Percentiles rank a stretch among this genome's conserved stretches.
Evolutionary conservation across 495 filamentous ascomycete genomes (phyloP).

Genomic region (Mytilinidion resinicola): DNA sequence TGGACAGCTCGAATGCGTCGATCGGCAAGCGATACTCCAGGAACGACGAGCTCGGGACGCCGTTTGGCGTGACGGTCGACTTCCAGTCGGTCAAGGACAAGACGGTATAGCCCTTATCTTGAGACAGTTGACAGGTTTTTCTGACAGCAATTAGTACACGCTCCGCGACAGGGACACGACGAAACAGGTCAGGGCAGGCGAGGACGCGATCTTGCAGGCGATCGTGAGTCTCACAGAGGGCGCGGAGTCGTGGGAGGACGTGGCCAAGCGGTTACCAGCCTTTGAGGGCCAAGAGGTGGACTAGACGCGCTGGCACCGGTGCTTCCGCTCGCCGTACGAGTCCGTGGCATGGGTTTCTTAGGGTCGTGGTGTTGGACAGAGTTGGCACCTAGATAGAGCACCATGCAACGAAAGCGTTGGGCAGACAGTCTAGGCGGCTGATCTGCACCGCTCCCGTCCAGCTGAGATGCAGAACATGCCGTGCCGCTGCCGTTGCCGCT

Average conservation of each 20-base stretch:
- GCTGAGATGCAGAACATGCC: too few species aligned
- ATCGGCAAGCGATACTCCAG: conserved; percentile 58
- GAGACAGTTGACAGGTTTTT: too few species aligned
- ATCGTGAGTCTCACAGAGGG: conserved; percentile 55
- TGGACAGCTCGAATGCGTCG: conserved; percentile 60
- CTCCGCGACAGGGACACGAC: conserved; percentile 60
- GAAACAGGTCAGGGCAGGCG: conserved; percentile 58
- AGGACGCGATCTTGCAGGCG: conserved; percentile 60
- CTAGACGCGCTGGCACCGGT: conserved; percentile 28
- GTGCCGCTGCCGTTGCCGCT: too few species aligned
- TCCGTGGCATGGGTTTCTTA: too few species aligned
- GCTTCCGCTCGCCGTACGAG: too few species aligned
- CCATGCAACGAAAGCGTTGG: too few species aligned
- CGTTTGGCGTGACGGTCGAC: conserved; percentile 59
- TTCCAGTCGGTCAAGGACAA: conserved; percentile 62
- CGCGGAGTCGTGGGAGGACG: conserved; percentile 59
- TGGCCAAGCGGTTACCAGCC: conserved; percentile 54
- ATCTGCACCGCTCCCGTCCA: too few species aligned
- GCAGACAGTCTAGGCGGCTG: too few species aligned
- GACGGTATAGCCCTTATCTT: conserved; percentile 23
- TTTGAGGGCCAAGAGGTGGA: conserved; percentile 65
- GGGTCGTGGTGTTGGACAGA: too few species aligned
- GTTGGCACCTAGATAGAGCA: too few species aligned
- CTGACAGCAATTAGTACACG: conserved; percentile 41
- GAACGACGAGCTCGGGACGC: conserved; percentile 41